Base-by-base conservation (phyloP, 2,329 filamentous ascomycete genomes). In the Plectosphaerella sp. region DNA sequence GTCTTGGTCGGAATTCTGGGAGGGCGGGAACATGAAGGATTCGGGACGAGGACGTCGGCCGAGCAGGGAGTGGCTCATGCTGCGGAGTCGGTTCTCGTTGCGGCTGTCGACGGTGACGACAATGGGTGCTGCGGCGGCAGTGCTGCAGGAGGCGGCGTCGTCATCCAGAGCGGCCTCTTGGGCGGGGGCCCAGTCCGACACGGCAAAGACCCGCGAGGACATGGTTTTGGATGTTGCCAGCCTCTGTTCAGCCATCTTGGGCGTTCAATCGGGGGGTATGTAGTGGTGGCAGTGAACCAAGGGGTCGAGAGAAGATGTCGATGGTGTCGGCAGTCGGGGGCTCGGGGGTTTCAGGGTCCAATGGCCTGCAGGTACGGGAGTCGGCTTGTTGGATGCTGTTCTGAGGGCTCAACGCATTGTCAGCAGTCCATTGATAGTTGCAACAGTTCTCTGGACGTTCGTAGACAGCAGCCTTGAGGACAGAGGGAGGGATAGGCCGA, bases 51-150 rank as follows among this genome's bases (percentile, higher is more conserved):
- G 20, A 70, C 66, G 41, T 64, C 64, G 43, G 61, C 59, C 49
- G 74, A 65, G 9, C 14, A 79, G 60, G 7, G 77, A 78, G 47
- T 76, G 65, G 62, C 77, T 82, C 60, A 76, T 66, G 64, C 76
- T 79, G 49, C 77, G 72, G 39, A 71, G 65, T 20, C 73, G 73
- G 54, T 67, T 68, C n/a, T 68, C 65, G 50, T 65, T 66, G 46
- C 63, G 57, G 15, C 59, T 58, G 52, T 57, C 57, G 18, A 53
- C 36, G 54, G 59, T 51, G 28, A 33, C 28, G 28, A 33, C 28
- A 7, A 33, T 12, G 28, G 28, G 8, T 9, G 28, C 28, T 33
- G 28, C 28, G 28, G 28, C 28, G 28, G 28, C 28, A 33, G 28
- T 33, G 28, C 28, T 33, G 46, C 52, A 5, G 49, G 58, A 54